Evolutionary conservation across 495 filamentous ascomycete species (phyloP).

Genomic region (Neurospora hispaniola): DNA sequence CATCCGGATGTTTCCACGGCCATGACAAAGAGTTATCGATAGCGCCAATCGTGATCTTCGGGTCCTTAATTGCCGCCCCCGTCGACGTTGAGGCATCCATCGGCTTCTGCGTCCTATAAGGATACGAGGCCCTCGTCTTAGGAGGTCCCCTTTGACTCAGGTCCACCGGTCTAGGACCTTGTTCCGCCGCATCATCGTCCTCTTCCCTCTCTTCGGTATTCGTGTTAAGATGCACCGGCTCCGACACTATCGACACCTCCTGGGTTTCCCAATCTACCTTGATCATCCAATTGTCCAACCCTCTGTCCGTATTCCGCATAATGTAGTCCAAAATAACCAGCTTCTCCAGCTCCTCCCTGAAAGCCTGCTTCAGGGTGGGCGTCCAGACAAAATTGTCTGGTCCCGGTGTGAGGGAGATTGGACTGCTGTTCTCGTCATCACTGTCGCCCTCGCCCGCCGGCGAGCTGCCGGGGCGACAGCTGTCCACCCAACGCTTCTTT

Average conservation of each 20-base stretch:
- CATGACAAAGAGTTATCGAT: conserved; percentile 98
- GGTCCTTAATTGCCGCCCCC: conserved; percentile 41
- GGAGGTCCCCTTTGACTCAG: conserved; percentile 34
- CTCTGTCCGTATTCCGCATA: conserved; percentile 97
- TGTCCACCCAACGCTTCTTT: conserved; percentile 67
- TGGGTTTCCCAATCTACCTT: conserved; percentile 79
- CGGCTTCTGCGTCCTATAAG: conserved; percentile 68
- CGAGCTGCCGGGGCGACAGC: conserved; percentile 60
- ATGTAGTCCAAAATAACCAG: conserved; percentile 97
- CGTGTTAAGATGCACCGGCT: conserved; percentile 60
- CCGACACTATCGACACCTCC: conserved; percentile 73
- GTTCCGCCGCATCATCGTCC: conserved; percentile 43
- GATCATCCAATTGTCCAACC: conserved; percentile 99
- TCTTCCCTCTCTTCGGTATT: conserved; percentile 36
- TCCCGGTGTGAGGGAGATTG: conserved; percentile 24
- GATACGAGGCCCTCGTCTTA: conserved; percentile 41
- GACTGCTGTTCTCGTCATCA: conserved; percentile 41
- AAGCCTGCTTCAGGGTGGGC: conserved; percentile 75
- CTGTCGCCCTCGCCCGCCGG: conserved; percentile 63
- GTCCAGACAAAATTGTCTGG: conserved; percentile 72
- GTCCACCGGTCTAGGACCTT: conserved; percentile 49
- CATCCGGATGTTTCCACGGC: conserved; percentile 99
- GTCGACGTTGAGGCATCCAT: conserved; percentile 68
- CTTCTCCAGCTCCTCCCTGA: conserved; percentile 93
- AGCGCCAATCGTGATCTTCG: conserved; percentile 70